A percentile compares a stretch with the other conserved stretches of the same genome.
Evolutionary conservation across 208 protist genomes (phyloP).

Genomic region (Acanthamoeba royreba): DNA sequence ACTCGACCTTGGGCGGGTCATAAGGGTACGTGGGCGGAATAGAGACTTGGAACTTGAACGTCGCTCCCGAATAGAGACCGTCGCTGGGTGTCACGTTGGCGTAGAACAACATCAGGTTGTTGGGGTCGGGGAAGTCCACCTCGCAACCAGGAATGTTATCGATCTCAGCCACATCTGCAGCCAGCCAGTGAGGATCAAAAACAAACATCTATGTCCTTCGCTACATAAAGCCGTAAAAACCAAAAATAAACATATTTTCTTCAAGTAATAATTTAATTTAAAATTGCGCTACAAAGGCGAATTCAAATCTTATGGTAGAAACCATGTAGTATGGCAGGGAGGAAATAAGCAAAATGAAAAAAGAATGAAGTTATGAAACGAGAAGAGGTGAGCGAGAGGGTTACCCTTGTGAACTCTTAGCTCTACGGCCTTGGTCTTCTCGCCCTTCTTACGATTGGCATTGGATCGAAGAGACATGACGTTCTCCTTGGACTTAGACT

Average conservation of each 20-base stretch:
- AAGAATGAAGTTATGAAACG: not conserved
- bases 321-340: too few species aligned
- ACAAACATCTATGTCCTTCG: not conserved
- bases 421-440: conserved; percentile 44
- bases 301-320: too few species aligned
- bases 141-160: conserved; percentile 34
- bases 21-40: conserved; percentile 26
- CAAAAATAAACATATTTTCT: not conserved
- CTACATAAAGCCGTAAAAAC: not conserved
- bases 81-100: conserved; percentile 23
- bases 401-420: conserved; percentile 49
- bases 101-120: conserved; percentile 44
- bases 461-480: not conserved
- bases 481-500: conserved; percentile 28
- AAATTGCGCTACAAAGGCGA: not conserved
- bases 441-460: conserved; percentile 29
- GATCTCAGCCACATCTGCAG: conserved; percentile 42
- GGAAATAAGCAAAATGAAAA: not conserved
- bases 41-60: conserved; percentile 22
- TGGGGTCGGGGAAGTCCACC: conserved; percentile 49
- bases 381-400: not conserved
- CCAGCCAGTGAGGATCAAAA: not conserved
- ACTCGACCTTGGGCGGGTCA: conserved; percentile 34
- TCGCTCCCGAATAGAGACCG: conserved; percentile 34
- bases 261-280: not conserved